These are phyloP conservation scores for Gynostemma pentaphyllum DNA, from an alignment of 306 rosid species.

Conservation along the genomic window DNA sequence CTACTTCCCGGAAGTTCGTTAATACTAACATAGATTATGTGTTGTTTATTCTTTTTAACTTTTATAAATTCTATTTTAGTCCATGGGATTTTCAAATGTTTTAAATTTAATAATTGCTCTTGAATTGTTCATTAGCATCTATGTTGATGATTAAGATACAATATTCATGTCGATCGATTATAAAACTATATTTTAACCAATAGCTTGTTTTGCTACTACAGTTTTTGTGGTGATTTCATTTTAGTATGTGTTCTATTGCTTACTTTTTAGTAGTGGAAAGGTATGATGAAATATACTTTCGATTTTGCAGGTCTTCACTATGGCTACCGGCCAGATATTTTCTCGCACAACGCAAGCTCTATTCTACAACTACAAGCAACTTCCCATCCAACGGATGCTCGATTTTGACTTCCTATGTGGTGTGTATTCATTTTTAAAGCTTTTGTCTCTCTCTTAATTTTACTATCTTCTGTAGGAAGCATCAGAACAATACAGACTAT, in stretches of 20 bases:
- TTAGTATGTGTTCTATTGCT: not conserved
- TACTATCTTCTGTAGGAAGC: not conserved
- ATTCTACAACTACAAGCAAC: conserved; percentile 97
- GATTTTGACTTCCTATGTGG: conserved; percentile 99
- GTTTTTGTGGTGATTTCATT: not conserved
- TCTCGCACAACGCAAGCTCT: conserved; percentile 85
- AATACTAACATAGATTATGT: too few relatives aligned
- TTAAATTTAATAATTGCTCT: too few relatives aligned
- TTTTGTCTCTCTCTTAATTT: not conserved
- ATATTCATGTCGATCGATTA: too few relatives aligned
- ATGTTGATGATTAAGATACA: not conserved
- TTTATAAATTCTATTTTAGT: not conserved
- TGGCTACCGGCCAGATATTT: conserved; percentile 96
- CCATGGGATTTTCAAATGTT: too few relatives aligned
- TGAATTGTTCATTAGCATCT: not conserved
- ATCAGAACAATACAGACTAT: not conserved
- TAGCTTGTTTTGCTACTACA: not conserved
- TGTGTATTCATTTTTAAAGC: conserved; percentile 16
- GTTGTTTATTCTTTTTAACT: too few relatives aligned
- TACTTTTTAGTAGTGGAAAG: not conserved
- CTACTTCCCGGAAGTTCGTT: too few relatives aligned
- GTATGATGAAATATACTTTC: not conserved
- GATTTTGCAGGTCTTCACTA: conserved; percentile 35
- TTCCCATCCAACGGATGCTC: conserved; percentile 96
- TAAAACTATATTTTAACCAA: too few relatives aligned